Conservation (phyloP, 345 rosid genomes). For the Trapa incisa region DNA sequence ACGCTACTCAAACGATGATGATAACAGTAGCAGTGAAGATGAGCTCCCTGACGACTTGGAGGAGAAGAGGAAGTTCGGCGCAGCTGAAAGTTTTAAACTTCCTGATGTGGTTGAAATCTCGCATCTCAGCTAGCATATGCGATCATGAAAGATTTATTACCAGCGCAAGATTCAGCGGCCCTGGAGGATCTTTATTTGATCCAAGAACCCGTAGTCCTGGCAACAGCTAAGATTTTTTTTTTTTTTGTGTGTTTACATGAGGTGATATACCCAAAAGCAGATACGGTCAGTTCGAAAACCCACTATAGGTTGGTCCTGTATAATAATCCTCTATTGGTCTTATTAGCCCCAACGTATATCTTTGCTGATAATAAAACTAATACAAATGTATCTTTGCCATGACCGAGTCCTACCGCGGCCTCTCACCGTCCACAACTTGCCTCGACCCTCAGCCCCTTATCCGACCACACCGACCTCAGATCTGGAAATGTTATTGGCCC, state of each 20-base stretch:
- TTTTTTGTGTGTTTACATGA: not conserved
- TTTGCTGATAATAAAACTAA: too few relatives aligned
- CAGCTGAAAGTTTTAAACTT: constrained; percentile 43
- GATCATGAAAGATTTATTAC: not conserved
- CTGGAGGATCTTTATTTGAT: not conserved
- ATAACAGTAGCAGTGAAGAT: constrained; percentile 16
- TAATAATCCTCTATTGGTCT: too few relatives aligned
- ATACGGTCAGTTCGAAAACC: not conserved
- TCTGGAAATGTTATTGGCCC: too few relatives aligned
- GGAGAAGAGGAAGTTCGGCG: constrained; percentile 53
- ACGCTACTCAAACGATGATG: constrained; percentile 4
- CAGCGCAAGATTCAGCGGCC: not conserved
- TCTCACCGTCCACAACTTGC: too few relatives aligned
- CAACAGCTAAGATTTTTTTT: not conserved
- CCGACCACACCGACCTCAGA: too few relatives aligned
- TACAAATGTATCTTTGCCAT: too few relatives aligned
- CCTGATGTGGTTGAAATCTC: constrained; percentile 40
- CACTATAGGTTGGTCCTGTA: too few relatives aligned
- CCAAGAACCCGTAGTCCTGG: not conserved
- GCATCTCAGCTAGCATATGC: constrained; percentile 24
- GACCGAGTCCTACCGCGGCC: too few relatives aligned
- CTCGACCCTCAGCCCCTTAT: too few relatives aligned
- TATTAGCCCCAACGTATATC: too few relatives aligned
- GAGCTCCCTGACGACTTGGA: constrained; percentile 27
- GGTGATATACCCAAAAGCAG: not conserved